Percentiles rank a stretch among this genome's conserved stretches.
phyloP scores from a whole-genome alignment of 2,329 filamentous ascomycete species.

The Botrytis squamosa region DNA sequence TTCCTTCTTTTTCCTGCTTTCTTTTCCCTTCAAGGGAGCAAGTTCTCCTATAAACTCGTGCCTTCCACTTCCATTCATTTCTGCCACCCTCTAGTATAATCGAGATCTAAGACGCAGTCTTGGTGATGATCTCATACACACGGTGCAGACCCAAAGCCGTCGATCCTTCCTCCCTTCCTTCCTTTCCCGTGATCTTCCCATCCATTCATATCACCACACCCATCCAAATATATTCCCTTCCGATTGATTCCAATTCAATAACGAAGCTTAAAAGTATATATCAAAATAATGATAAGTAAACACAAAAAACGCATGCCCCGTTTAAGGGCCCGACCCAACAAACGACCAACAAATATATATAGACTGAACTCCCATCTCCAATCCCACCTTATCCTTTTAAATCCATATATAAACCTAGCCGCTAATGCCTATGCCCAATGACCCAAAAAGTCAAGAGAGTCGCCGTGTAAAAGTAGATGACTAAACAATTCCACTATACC shows the following conservation, averaged over 20 bases:
- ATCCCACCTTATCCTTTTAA: constrained; percentile 11
- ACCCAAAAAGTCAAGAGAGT: constrained; percentile 14
- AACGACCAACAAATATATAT: constrained; percentile 5
- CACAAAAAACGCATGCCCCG: not conserved
- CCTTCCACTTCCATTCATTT: not conserved
- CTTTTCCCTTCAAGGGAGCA: not conserved
- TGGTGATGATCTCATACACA: not conserved
- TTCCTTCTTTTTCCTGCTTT: not conserved
- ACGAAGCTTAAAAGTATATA: not conserved
- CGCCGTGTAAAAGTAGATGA: not conserved
- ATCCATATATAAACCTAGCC: constrained; percentile 20
- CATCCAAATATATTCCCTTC: constrained; percentile 10
- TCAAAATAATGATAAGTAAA: constrained; percentile 6
- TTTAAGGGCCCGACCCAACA: not conserved
- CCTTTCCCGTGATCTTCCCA: constrained; percentile 1
- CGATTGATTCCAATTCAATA: constrained; percentile 6
- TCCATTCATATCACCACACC: constrained; percentile 8
- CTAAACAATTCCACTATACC: constrained; percentile 2
- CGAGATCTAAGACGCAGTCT: constrained; percentile 5
- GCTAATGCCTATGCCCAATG: constrained; percentile 15
- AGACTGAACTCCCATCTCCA: constrained; percentile 15
- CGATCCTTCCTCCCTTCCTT: not conserved
- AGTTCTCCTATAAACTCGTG: not conserved
- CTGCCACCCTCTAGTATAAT: not conserved
- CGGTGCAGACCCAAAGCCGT: constrained; percentile 1